A percentile compares a stretch with the other conserved stretches of the same genome.
phyloP scores from a whole-genome alignment of 495 filamentous ascomycete genomes.

The Recurvomyces mirabilis region DNA sequence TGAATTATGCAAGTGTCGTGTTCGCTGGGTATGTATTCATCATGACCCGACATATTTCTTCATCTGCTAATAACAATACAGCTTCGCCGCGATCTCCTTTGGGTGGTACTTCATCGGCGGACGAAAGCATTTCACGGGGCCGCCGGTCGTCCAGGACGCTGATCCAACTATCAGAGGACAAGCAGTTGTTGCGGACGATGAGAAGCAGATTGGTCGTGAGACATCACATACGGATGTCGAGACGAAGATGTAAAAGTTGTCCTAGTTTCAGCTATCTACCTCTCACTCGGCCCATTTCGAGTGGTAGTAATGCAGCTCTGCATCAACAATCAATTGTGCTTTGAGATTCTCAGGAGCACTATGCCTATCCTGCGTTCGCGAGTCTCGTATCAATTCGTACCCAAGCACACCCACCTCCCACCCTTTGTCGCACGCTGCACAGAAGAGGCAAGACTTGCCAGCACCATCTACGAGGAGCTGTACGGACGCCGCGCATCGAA shows the following conservation, averaged over 20 bases:
- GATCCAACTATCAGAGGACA: slow-evolving; percentile 6
- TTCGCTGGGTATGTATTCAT: slow-evolving; percentile 21
- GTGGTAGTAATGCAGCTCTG: slow-evolving; percentile 4
- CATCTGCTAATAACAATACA: not conserved
- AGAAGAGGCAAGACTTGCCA: not conserved
- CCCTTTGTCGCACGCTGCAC: slow-evolving; percentile 3
- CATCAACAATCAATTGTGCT: not conserved
- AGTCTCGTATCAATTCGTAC: slow-evolving; percentile 20
- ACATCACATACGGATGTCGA: not conserved
- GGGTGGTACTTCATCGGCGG: slow-evolving; percentile 29
- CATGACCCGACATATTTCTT: not conserved
- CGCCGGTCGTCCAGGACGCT: slow-evolving; percentile 26
- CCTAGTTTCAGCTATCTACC: too few species aligned
- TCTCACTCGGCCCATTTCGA: too few species aligned
- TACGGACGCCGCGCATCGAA: slow-evolving; percentile 11
- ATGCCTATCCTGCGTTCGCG: too few species aligned
- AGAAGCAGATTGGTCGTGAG: slow-evolving; percentile 1
- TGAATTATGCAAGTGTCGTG: slow-evolving; percentile 30
- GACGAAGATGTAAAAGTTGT: slow-evolving; percentile 1
- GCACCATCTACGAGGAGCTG: not conserved
- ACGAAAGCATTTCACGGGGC: slow-evolving; percentile 27
- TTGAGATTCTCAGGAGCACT: not conserved
- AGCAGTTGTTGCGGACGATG: slow-evolving; percentile 2
- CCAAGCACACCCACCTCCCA: slow-evolving; percentile 18
- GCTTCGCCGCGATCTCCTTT: slow-evolving; percentile 27